These are phyloP conservation scores for Scenedesmus sp. DNA, from an alignment of 163 green algal genomes.

Conservation along the genomic window DNA sequence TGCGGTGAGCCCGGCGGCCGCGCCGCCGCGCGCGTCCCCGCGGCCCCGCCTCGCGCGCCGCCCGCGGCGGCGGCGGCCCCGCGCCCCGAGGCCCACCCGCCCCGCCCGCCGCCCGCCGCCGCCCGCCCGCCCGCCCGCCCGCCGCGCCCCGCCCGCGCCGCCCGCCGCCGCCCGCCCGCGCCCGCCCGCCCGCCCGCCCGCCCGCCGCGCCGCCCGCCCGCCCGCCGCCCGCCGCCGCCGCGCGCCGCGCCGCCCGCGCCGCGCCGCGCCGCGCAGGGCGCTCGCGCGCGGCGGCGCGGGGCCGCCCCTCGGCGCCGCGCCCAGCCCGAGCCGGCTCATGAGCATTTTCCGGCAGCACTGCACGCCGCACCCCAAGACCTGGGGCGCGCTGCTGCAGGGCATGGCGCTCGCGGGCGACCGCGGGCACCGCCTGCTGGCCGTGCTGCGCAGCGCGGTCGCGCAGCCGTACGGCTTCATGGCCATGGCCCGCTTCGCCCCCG, in stretches of 20 bases:
- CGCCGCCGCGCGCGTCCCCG: too few relatives aligned
- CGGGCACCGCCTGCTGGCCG: background rate
- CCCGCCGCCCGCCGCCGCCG: too few relatives aligned
- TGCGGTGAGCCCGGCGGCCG: background rate
- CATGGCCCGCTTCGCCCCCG: background rate
- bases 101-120: too few relatives aligned
- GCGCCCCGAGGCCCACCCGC: too few relatives aligned
- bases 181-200: too few relatives aligned
- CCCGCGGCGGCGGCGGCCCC: too few relatives aligned
- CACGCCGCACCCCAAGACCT: slow-evolving; percentile 32
- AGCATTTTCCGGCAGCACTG: slow-evolving; percentile 22
- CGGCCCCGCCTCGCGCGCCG: too few relatives aligned
- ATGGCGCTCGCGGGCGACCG: background rate
- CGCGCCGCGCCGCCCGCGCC: background rate
- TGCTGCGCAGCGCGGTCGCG: slow-evolving; percentile 11
- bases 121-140: too few relatives aligned
- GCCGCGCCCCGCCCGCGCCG: too few relatives aligned
- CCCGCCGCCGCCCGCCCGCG: too few relatives aligned
- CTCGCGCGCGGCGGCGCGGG: background rate
- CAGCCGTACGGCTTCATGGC: slow-evolving; percentile 40
- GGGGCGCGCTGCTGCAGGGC: slow-evolving; percentile 33
- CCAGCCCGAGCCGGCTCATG: background rate
- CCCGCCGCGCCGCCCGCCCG: too few relatives aligned
- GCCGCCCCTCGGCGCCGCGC: slow-evolving; percentile 15
- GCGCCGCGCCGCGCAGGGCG: background rate